Percentiles rank a stretch among this genome's conserved stretches.
Conservation (phyloP, 78 protist genomes). For the Monocercomonoides exilis region DNA sequence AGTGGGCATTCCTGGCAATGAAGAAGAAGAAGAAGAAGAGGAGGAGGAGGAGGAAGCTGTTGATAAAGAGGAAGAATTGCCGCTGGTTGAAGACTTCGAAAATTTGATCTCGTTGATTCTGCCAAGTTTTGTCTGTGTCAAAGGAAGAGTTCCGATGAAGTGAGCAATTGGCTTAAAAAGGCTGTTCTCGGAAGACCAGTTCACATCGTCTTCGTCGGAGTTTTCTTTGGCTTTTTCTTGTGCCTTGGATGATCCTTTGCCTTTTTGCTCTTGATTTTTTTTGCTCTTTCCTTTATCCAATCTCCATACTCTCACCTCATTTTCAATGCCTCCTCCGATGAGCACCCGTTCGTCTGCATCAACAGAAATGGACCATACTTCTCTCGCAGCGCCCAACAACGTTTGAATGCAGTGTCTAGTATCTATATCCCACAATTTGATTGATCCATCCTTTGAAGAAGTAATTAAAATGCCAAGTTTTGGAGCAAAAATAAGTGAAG, state of each 20-base stretch:
- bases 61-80: too few relatives aligned
- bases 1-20: not conserved
- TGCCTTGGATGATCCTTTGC: too few relatives aligned
- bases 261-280: too few relatives aligned
- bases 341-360: not conserved
- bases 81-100: too few relatives aligned
- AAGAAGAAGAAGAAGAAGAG: too few relatives aligned
- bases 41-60: too few relatives aligned
- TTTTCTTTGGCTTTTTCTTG: too few relatives aligned
- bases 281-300: not conserved
- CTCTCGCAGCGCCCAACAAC: constrained; percentile 56
- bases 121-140: not conserved
- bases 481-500: not conserved
- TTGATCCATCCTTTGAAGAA: constrained; percentile 43
- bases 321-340: constrained; percentile 41
- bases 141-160: not conserved
- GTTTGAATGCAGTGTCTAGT: constrained; percentile 73
- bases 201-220: not conserved
- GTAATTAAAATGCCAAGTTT: too few relatives aligned
- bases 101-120: not conserved
- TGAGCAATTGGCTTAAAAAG: not conserved
- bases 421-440: constrained; percentile 73
- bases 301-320: constrained; percentile 35
- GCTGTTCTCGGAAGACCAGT: not conserved
- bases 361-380: constrained; percentile 51